Evolutionary conservation across 345 rosid genomes (phyloP), one percentile per base, ranked within the genome.

Genomic region (Eucalyptus melliodora): DNA sequence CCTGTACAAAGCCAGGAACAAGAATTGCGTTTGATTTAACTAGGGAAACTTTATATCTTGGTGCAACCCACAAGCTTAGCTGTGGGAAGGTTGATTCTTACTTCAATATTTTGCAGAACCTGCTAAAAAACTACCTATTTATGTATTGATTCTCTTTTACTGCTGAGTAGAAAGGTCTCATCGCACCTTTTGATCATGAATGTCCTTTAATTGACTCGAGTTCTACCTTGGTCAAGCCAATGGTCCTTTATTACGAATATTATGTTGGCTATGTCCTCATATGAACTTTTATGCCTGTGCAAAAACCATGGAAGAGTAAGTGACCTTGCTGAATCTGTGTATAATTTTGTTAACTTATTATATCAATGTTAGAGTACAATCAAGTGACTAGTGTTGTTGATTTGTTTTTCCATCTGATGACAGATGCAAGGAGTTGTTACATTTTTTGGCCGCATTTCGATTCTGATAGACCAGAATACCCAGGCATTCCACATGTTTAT

Each of bases 401-500:
- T 40, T 49, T 24, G 80, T 30, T 53, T 89, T 87, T 86, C 45
- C 65, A 62, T 9, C 86, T 89, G 91, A 81, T 92, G 88, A 87
- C 96, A 97, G 99, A 94, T 97, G 99, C 95, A 95, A 93, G 97
- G 98, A 14, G 96, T 94, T 89, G 99, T 97, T 89, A 94, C 94
- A 89, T 95, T 93, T 91, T 96, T 94, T 91, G 99, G 99, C 89
- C 95, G 97, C 86, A 87, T 97, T 89, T 92, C 99, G 24, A 93
- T 97, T 91, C 92, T 97, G 89, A 93, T 97, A 90, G 99, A 95
- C 91, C 99, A 95, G 93, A 96, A 97, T 91, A 95, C 99, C 30
- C 97, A 96, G 91, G 97, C 99, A 62, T 94, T 96, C 91, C 98
- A 96, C 91, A 93, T 96, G 97, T 96, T 96, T 90, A 97, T 97